phyloP scores from a whole-genome alignment of 805 yeast genomes.

The Cephaloascus fragrans region DNA sequence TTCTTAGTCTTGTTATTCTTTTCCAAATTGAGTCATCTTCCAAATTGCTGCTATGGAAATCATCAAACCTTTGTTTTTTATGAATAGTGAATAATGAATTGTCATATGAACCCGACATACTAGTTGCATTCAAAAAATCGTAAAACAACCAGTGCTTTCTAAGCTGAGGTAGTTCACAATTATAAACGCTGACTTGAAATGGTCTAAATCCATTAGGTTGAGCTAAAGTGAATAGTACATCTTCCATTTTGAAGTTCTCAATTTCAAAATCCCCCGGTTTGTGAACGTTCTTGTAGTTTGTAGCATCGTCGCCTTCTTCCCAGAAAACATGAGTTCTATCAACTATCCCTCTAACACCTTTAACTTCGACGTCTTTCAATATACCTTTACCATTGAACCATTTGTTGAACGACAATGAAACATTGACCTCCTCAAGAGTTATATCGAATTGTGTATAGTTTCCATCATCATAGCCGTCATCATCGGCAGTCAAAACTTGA shows the following conservation, averaged over 20 bases:
- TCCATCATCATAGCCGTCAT: constrained; percentile 63
- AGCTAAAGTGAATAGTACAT: constrained; percentile 67
- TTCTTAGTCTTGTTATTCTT: constrained; percentile 66
- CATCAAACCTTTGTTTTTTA: constrained; percentile 53
- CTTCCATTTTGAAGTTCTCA: constrained; percentile 74
- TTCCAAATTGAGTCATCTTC: constrained; percentile 25
- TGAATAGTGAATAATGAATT: constrained; percentile 89
- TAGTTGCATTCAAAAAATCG: constrained; percentile 76
- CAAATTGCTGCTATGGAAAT: constrained; percentile 16
- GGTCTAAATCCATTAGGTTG: constrained; percentile 81
- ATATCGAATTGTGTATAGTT: constrained; percentile 94
- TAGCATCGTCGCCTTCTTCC: constrained; percentile 76
- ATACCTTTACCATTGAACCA: constrained; percentile 92
- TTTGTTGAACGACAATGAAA: constrained; percentile 70
- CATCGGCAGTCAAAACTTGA: constrained; percentile 11
- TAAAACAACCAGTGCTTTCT: constrained; percentile 91
- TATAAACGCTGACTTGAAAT: constrained; percentile 80
- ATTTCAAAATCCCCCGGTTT: constrained; percentile 91
- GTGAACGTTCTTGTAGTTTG: constrained; percentile 63
- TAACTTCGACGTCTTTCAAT: constrained; percentile 65
- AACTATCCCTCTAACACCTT: constrained; percentile 85
- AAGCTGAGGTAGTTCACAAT: constrained; percentile 68
- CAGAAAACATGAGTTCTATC: constrained; percentile 84
- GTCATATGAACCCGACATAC: constrained; percentile 86
- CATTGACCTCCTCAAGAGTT: constrained; percentile 75